phyloP scores from a whole-genome alignment of 2,329 filamentous ascomycete species.

The Paraphoma chrysanthemicola region DNA sequence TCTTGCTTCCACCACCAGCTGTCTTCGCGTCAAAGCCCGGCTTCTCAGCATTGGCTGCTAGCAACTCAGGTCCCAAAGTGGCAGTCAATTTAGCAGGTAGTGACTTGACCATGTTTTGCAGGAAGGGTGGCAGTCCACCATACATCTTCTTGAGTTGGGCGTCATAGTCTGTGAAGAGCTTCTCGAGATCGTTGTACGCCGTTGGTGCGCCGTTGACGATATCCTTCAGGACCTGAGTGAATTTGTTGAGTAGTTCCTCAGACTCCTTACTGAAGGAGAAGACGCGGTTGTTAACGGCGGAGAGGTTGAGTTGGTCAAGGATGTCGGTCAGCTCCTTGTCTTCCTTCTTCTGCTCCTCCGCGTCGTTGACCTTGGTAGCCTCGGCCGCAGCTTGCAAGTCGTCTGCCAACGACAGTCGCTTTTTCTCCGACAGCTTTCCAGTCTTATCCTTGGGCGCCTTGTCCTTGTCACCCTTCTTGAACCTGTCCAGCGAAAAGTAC shows the following conservation, averaged over 20 bases:
- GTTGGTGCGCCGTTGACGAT: conserved; percentile 91
- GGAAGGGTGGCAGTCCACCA: conserved; percentile 72
- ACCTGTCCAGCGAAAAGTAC: conserved; percentile 41
- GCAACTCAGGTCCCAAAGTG: conserved; percentile 78
- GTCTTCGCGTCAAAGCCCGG: conserved; percentile 53
- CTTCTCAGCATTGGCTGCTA: conserved; percentile 79
- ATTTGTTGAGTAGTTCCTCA: conserved; percentile 79
- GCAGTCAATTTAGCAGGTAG: conserved; percentile 82
- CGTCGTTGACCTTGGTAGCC: conserved; percentile 39
- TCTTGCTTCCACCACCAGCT: conserved; percentile 26
- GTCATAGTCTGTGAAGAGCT: conserved; percentile 68
- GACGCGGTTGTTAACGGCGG: conserved; percentile 83
- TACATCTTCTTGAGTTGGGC: conserved; percentile 70
- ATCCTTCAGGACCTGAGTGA: conserved; percentile 91
- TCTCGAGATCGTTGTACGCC: conserved; percentile 87
- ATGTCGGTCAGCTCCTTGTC: conserved; percentile 77
- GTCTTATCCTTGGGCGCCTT: conserved; percentile 26
- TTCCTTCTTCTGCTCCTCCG: conserved; percentile 59
- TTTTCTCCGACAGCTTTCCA: conserved; percentile 44
- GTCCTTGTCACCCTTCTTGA: conserved; percentile 38
- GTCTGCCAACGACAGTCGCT: conserved; percentile 44
- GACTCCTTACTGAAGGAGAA: conserved; percentile 86
- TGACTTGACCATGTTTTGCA: conserved; percentile 86
- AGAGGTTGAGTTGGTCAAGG: conserved; percentile 83
- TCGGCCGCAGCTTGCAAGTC: conserved; percentile 43